These are phyloP conservation scores for Rhodomyrtus tomentosa DNA, from an alignment of 345 rosid species.

Conservation along the genomic window DNA sequence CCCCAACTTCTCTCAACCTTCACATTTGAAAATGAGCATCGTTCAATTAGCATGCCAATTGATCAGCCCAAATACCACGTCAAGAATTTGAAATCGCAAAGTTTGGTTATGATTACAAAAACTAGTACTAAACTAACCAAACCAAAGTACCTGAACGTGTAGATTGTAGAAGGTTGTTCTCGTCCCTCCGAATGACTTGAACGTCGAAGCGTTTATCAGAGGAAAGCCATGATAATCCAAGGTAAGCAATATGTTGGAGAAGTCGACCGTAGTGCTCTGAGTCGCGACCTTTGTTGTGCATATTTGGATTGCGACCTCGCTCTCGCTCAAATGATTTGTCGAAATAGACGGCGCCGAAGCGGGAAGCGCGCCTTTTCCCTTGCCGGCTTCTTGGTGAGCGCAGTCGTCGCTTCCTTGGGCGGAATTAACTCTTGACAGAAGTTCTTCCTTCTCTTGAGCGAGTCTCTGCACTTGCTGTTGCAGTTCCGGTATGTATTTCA, in stretches of 20 bases:
- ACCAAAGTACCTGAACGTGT: conserved; percentile 37
- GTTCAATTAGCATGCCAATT: background rate
- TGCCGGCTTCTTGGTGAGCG: background rate
- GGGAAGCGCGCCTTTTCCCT: conserved; percentile 1
- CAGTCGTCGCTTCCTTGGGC: conserved; percentile 3
- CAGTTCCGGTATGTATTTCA: conserved; percentile 32
- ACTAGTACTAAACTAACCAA: background rate
- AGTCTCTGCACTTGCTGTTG: conserved; percentile 24
- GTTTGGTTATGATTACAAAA: background rate
- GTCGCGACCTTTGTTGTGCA: background rate
- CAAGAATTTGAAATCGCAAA: background rate
- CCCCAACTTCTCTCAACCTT: conserved; percentile 7
- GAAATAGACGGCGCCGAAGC: conserved; percentile 6
- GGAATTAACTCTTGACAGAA: conserved; percentile 14
- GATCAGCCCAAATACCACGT: background rate
- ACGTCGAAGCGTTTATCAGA: conserved; percentile 40
- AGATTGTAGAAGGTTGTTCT: conserved; percentile 32
- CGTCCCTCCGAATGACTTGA: conserved; percentile 29
- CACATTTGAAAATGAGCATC: background rate
- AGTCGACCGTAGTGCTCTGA: background rate
- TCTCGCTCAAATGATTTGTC: conserved; percentile 23
- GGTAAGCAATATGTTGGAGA: conserved; percentile 30
- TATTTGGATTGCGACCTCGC: conserved; percentile 41
- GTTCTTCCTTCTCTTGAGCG: conserved; percentile 15
- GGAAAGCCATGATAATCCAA: conserved; percentile 33